Conservation (phyloP, 2,329 filamentous ascomycete genomes). For the Boeremia exigua region DNA sequence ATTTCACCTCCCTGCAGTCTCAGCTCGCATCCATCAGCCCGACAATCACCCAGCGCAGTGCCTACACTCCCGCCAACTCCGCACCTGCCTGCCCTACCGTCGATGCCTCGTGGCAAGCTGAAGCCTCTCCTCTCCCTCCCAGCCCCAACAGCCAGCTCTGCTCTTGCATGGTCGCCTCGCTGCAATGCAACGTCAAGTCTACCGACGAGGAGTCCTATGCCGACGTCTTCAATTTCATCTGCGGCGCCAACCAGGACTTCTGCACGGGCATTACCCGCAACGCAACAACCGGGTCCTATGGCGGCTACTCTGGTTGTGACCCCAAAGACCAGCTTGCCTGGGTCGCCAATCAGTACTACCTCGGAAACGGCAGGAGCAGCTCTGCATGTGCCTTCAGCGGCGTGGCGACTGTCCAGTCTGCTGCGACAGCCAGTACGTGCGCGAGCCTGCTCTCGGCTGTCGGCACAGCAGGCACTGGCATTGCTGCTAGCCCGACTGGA, state of each 20-base stretch:
- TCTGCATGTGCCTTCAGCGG: constrained; percentile 75
- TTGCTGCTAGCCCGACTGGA: constrained; percentile 50
- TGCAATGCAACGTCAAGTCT: constrained; percentile 72
- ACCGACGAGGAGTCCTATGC: constrained; percentile 66
- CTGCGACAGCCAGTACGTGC: constrained; percentile 61
- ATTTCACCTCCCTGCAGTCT: constrained; percentile 75
- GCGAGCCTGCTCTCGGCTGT: constrained; percentile 65
- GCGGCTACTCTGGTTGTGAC: constrained; percentile 77
- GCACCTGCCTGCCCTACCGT: constrained; percentile 74
- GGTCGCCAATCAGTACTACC: constrained; percentile 73
- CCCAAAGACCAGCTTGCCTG: constrained; percentile 73
- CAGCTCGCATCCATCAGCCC: constrained; percentile 72
- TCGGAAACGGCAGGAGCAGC: constrained; percentile 55
- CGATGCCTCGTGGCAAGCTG: constrained; percentile 70
- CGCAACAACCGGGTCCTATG: constrained; percentile 71
- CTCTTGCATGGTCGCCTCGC: constrained; percentile 77
- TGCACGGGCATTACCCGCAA: constrained; percentile 74
- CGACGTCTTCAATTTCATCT: constrained; percentile 76
- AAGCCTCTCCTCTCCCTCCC: constrained; percentile 74
- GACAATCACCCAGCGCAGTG: constrained; percentile 65
- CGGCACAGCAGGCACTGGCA: constrained; percentile 64
- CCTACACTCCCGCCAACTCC: constrained; percentile 75
- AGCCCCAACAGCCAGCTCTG: constrained; percentile 80
- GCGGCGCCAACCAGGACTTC: constrained; percentile 60
- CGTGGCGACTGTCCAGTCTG: constrained; percentile 62